A percentile compares a stretch with the other conserved stretches of the same genome.
phyloP scores from a whole-genome alignment of 805 yeast species.

The Ogataea ramenticola region DNA sequence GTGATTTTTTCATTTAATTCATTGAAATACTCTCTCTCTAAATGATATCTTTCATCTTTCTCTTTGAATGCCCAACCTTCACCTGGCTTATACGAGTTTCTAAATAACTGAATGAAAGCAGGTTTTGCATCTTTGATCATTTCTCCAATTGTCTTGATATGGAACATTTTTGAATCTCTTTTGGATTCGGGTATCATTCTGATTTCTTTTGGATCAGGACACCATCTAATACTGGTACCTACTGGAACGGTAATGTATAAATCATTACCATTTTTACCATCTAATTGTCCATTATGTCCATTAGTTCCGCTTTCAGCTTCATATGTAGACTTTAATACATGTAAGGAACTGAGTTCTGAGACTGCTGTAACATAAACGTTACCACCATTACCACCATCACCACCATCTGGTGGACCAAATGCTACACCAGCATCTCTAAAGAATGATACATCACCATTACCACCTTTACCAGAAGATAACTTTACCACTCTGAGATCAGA shows the following conservation, averaged over 20 bases:
- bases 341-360: slow-evolving; percentile 62
- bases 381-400: slow-evolving; percentile 97
- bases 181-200: slow-evolving; percentile 6
- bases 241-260: slow-evolving; percentile 80
- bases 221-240: slow-evolving; percentile 84
- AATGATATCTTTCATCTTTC: slow-evolving; percentile 63
- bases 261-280: slow-evolving; percentile 82
- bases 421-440: slow-evolving; percentile 79
- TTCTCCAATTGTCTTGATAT: slow-evolving; percentile 20
- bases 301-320: slow-evolving; percentile 62
- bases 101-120: slow-evolving; percentile 47
- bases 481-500: slow-evolving; percentile 64
- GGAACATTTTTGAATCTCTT: slow-evolving; percentile 15
- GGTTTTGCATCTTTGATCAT: slow-evolving; percentile 22
- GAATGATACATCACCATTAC: slow-evolving; percentile 82
- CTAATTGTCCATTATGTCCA: slow-evolving; percentile 73
- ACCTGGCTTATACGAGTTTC: slow-evolving; percentile 61
- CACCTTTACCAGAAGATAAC: slow-evolving; percentile 76
- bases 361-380: slow-evolving; percentile 77
- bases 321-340: slow-evolving; percentile 59
- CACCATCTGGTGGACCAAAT: slow-evolving; percentile 97
- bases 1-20: slow-evolving; percentile 57
- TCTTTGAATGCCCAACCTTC: slow-evolving; percentile 89
- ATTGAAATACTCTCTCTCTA: slow-evolving; percentile 56
- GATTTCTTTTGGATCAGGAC: slow-evolving; percentile 59